phyloP scores from a whole-genome alignment of 768 basidiomycete genomes.

The Sutorius australiensis region DNA sequence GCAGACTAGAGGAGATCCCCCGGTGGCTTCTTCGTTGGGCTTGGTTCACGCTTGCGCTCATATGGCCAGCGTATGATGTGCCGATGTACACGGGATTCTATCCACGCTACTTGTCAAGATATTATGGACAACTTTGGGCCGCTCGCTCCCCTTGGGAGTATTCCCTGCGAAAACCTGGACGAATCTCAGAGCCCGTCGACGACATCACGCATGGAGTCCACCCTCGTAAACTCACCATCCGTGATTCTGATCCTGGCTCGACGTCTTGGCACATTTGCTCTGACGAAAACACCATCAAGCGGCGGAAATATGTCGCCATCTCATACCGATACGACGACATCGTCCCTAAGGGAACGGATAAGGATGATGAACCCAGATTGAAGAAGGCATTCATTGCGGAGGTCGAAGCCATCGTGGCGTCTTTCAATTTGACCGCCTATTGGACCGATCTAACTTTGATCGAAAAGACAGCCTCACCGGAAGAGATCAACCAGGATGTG shows the following conservation, averaged over 20 bases:
- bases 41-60: slow-evolving; percentile 15
- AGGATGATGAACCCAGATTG: background rate
- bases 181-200: background rate
- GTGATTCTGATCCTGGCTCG: background rate
- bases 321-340: slow-evolving; percentile 20
- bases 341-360: background rate
- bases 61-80: slow-evolving; percentile 7
- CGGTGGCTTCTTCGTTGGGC: slow-evolving; percentile 17
- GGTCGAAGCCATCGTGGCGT: background rate
- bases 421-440: slow-evolving; percentile 15
- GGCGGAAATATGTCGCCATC: slow-evolving; percentile 17
- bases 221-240: slow-evolving; percentile 18
- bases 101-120: slow-evolving; percentile 17
- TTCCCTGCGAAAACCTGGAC: slow-evolving; percentile 10
- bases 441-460: slow-evolving; percentile 19
- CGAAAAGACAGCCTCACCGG: background rate
- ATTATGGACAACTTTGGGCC: slow-evolving; percentile 23
- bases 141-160: slow-evolving; percentile 21
- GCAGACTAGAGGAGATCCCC: background rate
- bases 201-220: slow-evolving; percentile 10
- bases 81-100: slow-evolving; percentile 9
- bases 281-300: background rate
- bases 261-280: slow-evolving; percentile 2
- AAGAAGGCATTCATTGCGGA: slow-evolving; percentile 1
- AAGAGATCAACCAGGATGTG: slow-evolving; percentile 17